Conservation (phyloP, 1,139 yeast species). For the Debaryomyces psychrophilus region DNA sequence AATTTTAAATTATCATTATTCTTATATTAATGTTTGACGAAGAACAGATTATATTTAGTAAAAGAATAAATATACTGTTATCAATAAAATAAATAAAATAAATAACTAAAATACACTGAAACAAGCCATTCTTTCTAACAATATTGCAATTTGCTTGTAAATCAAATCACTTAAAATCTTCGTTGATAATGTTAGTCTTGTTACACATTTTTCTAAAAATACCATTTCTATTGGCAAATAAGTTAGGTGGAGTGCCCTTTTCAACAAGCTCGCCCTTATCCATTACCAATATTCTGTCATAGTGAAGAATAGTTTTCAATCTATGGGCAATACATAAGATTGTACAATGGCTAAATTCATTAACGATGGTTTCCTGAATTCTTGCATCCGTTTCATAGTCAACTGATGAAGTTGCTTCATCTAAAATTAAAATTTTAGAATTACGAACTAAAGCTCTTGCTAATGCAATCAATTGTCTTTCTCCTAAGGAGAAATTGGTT, state of each 20-base stretch:
- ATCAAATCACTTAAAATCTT: slow-evolving; percentile 19
- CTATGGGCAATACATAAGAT: slow-evolving; percentile 61
- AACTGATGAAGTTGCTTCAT: slow-evolving; percentile 61
- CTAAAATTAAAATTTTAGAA: slow-evolving; percentile 53
- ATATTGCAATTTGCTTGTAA: background rate
- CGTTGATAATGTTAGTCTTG: slow-evolving; percentile 31
- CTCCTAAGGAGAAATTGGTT: slow-evolving; percentile 57
- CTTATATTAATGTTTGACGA: too few relatives aligned
- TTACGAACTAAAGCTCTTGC: slow-evolving; percentile 56
- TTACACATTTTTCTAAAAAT: slow-evolving; percentile 45
- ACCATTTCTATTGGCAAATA: slow-evolving; percentile 39
- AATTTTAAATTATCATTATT: too few relatives aligned
- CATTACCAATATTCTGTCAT: slow-evolving; percentile 55
- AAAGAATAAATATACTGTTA: background rate
- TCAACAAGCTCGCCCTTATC: slow-evolving; percentile 55
- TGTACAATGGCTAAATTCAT: slow-evolving; percentile 49
- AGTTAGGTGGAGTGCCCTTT: slow-evolving; percentile 50
- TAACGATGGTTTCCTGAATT: slow-evolving; percentile 51
- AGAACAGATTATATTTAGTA: too few relatives aligned
- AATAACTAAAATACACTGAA: background rate
- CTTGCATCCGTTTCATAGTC: slow-evolving; percentile 58
- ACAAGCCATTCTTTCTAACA: background rate
- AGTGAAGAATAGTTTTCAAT: slow-evolving; percentile 53
- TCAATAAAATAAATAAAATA: background rate
- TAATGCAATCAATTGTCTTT: slow-evolving; percentile 55